Evolutionary conservation across 768 basidiomycete genomes (phyloP).

Genomic region (Leccinum incarnatum): DNA sequence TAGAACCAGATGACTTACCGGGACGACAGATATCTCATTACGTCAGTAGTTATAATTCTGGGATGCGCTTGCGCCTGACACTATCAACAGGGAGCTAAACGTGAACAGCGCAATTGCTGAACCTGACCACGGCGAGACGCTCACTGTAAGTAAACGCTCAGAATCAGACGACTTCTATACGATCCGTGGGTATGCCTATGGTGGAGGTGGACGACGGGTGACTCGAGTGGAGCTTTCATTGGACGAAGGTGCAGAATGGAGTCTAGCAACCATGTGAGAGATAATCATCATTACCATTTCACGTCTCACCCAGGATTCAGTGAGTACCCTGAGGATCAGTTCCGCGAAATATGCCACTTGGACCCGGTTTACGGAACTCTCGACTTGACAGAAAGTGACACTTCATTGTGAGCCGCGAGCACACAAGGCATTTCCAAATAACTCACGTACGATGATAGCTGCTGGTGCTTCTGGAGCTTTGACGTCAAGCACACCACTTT

Average conservation of each 20-base stretch:
- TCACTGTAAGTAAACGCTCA: conserved; percentile 19
- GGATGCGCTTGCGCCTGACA: conserved; percentile 17
- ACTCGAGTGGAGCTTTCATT: conserved; percentile 56
- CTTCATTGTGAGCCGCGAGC: conserved; percentile 40
- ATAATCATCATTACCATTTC: neutral
- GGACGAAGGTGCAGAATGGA: conserved; percentile 53
- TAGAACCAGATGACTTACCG: neutral
- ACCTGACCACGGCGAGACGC: conserved; percentile 52
- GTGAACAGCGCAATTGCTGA: conserved; percentile 56
- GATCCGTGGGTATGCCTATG: conserved; percentile 58
- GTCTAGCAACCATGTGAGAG: conserved; percentile 38
- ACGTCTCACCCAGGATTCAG: conserved; percentile 15
- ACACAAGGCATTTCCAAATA: neutral
- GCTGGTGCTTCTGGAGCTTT: conserved; percentile 61
- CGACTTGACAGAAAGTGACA: conserved; percentile 47
- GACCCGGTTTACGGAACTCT: conserved; percentile 47
- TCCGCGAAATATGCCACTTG: conserved; percentile 35
- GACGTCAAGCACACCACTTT: conserved; percentile 37
- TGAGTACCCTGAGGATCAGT: conserved; percentile 51
- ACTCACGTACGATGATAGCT: conserved; percentile 22
- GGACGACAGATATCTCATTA: conserved; percentile 31
- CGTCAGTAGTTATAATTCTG: conserved; percentile 19
- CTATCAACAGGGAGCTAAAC: conserved; percentile 51
- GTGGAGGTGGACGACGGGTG: conserved; percentile 57
- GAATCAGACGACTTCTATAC: conserved; percentile 32